Evolutionary conservation across 352 stramenopile genomes (phyloP).

Genomic region (Phytophthora idaei): DNA sequence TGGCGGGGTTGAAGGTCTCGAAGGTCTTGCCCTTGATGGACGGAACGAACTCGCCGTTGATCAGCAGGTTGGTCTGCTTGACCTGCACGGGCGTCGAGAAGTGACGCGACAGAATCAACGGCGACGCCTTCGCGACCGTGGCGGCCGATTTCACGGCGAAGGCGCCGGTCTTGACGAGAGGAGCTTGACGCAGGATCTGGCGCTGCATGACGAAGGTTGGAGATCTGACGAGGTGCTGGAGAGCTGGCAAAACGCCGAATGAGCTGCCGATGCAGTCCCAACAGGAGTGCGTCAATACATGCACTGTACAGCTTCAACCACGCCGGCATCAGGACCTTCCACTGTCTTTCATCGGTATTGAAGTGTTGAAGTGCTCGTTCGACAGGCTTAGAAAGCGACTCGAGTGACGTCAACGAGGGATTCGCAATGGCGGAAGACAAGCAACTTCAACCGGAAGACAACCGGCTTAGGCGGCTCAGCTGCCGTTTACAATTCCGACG

Average conservation of each 20-base stretch:
- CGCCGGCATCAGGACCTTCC: not conserved
- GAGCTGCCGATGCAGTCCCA: conserved; percentile 1
- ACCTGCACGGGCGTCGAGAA: conserved; percentile 47
- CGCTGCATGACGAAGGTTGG: conserved; percentile 42
- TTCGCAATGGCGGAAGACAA: conserved; percentile 15
- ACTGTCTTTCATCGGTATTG: conserved; percentile 1
- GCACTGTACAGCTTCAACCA: conserved; percentile 27
- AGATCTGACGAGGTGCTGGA: conserved; percentile 9
- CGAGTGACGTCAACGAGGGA: conserved; percentile 25
- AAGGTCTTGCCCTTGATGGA: conserved; percentile 72
- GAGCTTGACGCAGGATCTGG: conserved; percentile 53
- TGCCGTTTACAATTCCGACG: conserved; percentile 17
- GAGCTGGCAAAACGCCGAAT: conserved; percentile 33
- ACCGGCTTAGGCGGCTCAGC: not conserved
- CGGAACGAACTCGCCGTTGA: conserved; percentile 87
- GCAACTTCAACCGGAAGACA: conserved; percentile 12
- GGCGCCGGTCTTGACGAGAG: conserved; percentile 24
- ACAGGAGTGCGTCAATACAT: conserved; percentile 5
- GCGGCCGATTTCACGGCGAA: conserved; percentile 23
- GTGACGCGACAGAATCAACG: conserved; percentile 32
- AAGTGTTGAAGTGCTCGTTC: conserved; percentile 9
- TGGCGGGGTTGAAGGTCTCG: conserved; percentile 82
- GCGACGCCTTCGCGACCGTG: conserved; percentile 23
- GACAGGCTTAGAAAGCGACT: conserved; percentile 19
- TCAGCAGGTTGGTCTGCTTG: conserved; percentile 85